Percentiles rank a stretch among this genome's conserved stretches.
These are phyloP conservation scores for Vitellaria paradoxa DNA, from an alignment of 179 eudicot species.

Conservation along the genomic window DNA sequence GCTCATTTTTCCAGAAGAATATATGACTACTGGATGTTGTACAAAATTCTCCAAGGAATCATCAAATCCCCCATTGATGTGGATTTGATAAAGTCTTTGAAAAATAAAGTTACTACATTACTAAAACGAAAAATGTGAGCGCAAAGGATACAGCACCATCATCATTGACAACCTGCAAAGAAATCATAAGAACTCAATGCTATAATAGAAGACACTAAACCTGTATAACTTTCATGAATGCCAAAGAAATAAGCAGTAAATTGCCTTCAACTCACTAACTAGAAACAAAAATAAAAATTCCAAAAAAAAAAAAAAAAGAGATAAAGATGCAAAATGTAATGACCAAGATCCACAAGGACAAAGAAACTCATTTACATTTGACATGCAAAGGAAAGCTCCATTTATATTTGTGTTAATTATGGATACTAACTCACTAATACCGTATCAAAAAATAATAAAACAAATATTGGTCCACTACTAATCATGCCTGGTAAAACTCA, in stretches of 20 bases:
- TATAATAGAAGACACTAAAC: not conserved
- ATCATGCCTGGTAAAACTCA: not conserved
- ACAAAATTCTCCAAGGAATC: too few relatives aligned
- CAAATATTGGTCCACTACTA: not conserved
- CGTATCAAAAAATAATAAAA: not conserved
- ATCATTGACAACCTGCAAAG: conserved; percentile 72
- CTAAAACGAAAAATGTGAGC: conserved; percentile 11
- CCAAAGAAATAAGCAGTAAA: conserved; percentile 1
- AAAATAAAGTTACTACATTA: not conserved
- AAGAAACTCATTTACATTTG: not conserved
- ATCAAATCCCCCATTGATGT: too few relatives aligned
- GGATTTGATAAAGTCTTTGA: too few relatives aligned
- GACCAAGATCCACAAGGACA: not conserved
- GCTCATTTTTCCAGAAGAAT: too few relatives aligned
- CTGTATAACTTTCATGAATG: not conserved
- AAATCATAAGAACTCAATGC: conserved; percentile 11
- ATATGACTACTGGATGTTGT: too few relatives aligned
- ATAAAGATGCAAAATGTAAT: too few relatives aligned
- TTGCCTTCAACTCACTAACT: not conserved
- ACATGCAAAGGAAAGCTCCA: conserved; percentile 1
- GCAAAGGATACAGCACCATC: conserved; percentile 94
- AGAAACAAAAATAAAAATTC: not conserved
- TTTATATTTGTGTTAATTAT: not conserved
- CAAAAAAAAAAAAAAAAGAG: not conserved
- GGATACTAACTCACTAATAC: not conserved